Percentiles rank a stretch among this genome's conserved stretches.
Conservation (phyloP, 805 yeast genomes). For the Myxozyma melibiosi region DNA sequence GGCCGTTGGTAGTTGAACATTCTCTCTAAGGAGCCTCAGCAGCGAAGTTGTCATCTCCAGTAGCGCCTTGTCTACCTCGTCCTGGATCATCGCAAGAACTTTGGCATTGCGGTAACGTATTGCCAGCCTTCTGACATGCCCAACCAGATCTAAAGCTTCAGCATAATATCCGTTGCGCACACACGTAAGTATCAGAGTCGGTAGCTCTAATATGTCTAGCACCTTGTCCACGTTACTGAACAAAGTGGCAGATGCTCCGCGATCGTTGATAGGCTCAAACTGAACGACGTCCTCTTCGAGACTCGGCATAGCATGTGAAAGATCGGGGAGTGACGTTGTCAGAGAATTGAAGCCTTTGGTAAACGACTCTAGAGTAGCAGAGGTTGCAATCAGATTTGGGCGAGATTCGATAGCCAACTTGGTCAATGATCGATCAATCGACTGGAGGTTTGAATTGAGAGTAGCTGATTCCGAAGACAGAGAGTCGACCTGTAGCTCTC, state of each 20-base stretch:
- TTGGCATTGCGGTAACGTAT: slow-evolving; percentile 67
- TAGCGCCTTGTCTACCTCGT: slow-evolving; percentile 54
- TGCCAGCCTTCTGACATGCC: slow-evolving; percentile 67
- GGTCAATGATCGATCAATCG: slow-evolving; percentile 32
- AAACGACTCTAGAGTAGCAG: slow-evolving; percentile 30
- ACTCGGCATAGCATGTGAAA: slow-evolving; percentile 14
- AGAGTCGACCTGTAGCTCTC: slow-evolving; percentile 32
- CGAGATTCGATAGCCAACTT: slow-evolving; percentile 24
- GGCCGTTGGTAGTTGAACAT: slow-evolving; percentile 74
- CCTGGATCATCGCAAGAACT: slow-evolving; percentile 55
- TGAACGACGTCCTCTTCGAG: slow-evolving; percentile 16
- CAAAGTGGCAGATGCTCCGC: slow-evolving; percentile 44
- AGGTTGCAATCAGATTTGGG: slow-evolving; percentile 28
- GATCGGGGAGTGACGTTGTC: slow-evolving; percentile 29
- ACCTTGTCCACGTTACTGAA: slow-evolving; percentile 68
- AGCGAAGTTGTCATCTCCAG: slow-evolving; percentile 70
- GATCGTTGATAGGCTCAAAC: slow-evolving; percentile 28
- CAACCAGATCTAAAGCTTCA: slow-evolving; percentile 82
- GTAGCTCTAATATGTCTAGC: slow-evolving; percentile 78
- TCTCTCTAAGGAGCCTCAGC: slow-evolving; percentile 68
- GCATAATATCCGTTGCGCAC: slow-evolving; percentile 83
- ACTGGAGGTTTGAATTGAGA: slow-evolving; percentile 29
- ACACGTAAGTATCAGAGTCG: slow-evolving; percentile 80
- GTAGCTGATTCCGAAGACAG: slow-evolving; percentile 30
- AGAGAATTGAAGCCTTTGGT: slow-evolving; percentile 33